Evolutionary conservation across 192 early-diverging fungal species (phyloP), one percentile per base, ranked within the genome.

Genomic region (Gigaspora rosea): DNA sequence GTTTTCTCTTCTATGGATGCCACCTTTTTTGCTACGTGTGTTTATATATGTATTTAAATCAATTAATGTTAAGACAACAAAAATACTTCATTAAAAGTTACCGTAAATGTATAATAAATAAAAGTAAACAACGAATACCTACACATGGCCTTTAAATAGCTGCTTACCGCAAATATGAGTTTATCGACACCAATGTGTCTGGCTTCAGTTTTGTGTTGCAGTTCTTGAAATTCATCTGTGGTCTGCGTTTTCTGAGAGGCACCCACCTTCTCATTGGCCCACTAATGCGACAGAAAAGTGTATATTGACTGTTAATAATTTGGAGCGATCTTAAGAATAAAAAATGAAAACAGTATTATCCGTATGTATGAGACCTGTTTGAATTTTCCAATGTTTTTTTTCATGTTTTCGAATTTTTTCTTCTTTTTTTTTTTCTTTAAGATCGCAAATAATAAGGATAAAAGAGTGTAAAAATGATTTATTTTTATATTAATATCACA

Each of bases 251-350:
- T 87, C 71, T 88, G 87, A 27, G 85, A 80, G 68, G 83, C 83
- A 22, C 95, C 94, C 54, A 96, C 81, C 65, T 91, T 89, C 79
- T 97, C 95, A 76, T 91, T 92, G n/a, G 92, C 91, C 83, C 90
- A 89, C 88, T 90, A 79, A 61, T 32, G 27, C 27, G 0, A 27
- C 27, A 1, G 27, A 27, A 27, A 27, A 27, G 27, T 27, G 27
- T 27, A 27, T 27, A 27, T 27, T 0, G 27, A 27, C 27, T 27
- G 27, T 27, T 27, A 27, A 27, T 27, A 27, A 27, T 27, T 27
- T 27, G 27, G 27, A 27, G 1, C 27, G 27, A 1, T 27, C 27
- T n/a, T 27, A 27, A 27, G 27, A 27, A 27, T 27, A 27, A 27
- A 1, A 27, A 27, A 0, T 27, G 27, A 27, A 27, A 0, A 27